Conservation (phyloP, 1,139 yeast species). For the Candida pseudocylindracea region DNA sequence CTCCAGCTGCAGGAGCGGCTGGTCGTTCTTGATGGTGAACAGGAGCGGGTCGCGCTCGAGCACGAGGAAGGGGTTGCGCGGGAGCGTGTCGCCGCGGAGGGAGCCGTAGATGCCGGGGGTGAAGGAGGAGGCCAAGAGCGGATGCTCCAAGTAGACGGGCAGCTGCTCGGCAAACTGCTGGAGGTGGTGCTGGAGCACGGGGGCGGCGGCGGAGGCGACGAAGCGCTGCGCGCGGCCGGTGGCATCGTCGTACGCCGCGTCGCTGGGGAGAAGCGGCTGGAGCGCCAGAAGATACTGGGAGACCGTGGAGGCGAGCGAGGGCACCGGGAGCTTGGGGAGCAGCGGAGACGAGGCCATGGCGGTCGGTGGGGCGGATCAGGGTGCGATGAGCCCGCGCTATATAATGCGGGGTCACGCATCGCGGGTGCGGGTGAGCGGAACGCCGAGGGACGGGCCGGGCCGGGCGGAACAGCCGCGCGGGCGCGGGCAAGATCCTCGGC, state of each 20-base stretch:
- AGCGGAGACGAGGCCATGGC: not conserved
- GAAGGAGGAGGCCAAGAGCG: constrained; percentile 32
- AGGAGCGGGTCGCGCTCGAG: constrained; percentile 51
- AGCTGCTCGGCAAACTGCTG: constrained; percentile 15
- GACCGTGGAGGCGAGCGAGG: constrained; percentile 20
- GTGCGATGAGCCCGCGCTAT: not conserved
- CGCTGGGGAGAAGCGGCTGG: constrained; percentile 22
- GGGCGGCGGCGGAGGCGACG: constrained; percentile 15
- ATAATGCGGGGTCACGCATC: no score
- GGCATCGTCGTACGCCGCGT: constrained; percentile 15
- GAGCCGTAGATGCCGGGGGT: constrained; percentile 49
- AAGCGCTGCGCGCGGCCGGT: constrained; percentile 21
- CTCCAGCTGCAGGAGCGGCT: constrained; percentile 39
- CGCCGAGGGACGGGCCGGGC: no score
- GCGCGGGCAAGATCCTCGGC: no score
- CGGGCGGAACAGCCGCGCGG: no score
- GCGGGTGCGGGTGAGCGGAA: no score
- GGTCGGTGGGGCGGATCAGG: not conserved
- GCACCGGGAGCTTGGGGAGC: constrained; percentile 28
- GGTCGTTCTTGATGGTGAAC: constrained; percentile 14
- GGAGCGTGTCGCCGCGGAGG: constrained; percentile 39
- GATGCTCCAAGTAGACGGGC: constrained; percentile 26
- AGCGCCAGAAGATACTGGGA: constrained; percentile 23
- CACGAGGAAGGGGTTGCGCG: constrained; percentile 54
- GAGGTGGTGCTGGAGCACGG: constrained; percentile 29